Base-by-base conservation (phyloP, 257 asterid genomes). In the Nicotiana undulata region DNA sequence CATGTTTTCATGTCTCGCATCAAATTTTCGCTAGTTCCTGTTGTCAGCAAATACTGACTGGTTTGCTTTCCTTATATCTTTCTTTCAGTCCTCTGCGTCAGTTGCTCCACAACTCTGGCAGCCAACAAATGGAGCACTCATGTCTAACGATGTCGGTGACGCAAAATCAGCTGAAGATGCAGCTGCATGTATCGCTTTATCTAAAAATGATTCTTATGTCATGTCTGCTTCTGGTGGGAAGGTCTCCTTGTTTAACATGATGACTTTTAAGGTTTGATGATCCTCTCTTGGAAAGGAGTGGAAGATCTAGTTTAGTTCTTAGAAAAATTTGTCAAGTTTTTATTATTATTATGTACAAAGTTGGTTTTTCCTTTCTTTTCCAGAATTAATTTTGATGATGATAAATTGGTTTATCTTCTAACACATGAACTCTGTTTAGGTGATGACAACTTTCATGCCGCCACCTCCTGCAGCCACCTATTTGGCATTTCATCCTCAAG, bases 151-250 rank as follows among this genome's bases (percentile, higher is more conserved):
- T 86, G 60, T 85, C 79, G 85, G 84, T 84, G 98, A 93, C 63
- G 90, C 87, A 79, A 93, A 91, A 86, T 88, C 91, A 70, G 82
- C 91, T 20, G 99, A 95, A 83, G 99, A 95, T 80, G 79, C 97
- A 0, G 97, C 91, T 82, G 89, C 99, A 59, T 95, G 99, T 86
- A 91, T 95, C 81, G 99, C 99, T 55, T 85, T 95, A 28, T 95
- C 99, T 7, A 95, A 95, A 83, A 95, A 95, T 76, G 99, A 93
- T 85, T 95, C 99, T n/a, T 95, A 93, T 75, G 99, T 95, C 76
- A 95, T 95, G 99, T 95, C 99, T 79, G 99, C 98, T 80, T 94
- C 99, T 8, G 99, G 99, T 46, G 99, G 99, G 81, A 95, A 93
- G 83, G 96, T 95, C 79, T 95, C 99, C 79, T 88, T 95, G 87